Evolutionary conservation across 192 early-diverging fungal species (phyloP).

Genomic region (Coemansia sp.): DNA sequence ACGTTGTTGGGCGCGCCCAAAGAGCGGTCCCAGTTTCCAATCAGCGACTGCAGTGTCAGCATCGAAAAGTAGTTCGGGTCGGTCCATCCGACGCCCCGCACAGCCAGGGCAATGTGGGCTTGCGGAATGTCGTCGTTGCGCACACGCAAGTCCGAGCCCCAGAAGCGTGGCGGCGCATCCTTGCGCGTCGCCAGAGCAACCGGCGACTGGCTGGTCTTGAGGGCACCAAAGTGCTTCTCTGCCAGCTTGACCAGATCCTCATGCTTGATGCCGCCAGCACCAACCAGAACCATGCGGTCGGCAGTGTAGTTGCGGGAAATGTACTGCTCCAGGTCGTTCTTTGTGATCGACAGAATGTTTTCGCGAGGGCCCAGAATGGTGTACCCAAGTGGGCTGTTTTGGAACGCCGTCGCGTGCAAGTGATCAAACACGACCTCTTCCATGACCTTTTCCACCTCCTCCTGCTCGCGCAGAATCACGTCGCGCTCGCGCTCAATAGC

Average conservation of each 20-base stretch:
- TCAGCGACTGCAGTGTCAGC: constrained; percentile 91
- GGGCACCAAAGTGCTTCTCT: constrained; percentile 83
- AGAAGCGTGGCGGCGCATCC: constrained; percentile 68
- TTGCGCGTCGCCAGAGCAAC: constrained; percentile 56
- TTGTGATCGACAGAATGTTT: constrained; percentile 88
- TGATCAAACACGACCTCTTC: constrained; percentile 99
- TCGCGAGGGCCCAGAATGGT: constrained; percentile 93
- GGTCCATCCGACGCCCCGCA: constrained; percentile 95
- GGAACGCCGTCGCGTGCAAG: constrained; percentile 93
- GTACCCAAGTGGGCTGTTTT: constrained; percentile 79
- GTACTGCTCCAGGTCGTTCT: constrained; percentile 83
- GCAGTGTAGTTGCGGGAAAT: constrained; percentile 94
- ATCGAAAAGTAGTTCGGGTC: constrained; percentile 94
- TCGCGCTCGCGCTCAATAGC: constrained; percentile 97
- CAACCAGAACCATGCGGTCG: constrained; percentile 95
- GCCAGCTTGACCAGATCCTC: constrained; percentile 90
- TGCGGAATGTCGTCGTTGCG: constrained; percentile 85
- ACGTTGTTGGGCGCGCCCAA: constrained; percentile 85
- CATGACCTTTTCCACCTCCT: constrained; percentile 89
- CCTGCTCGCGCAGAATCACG: constrained; percentile 93
- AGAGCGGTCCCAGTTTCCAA: constrained; percentile 96
- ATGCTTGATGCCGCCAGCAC: constrained; percentile 90
- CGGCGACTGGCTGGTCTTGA: constrained; percentile 61
- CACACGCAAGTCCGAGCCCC: constrained; percentile 86
- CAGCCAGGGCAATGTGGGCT: constrained; percentile 96